These are phyloP conservation scores for Solanum rostratum DNA, from an alignment of 257 asterid species.

Conservation along the genomic window DNA sequence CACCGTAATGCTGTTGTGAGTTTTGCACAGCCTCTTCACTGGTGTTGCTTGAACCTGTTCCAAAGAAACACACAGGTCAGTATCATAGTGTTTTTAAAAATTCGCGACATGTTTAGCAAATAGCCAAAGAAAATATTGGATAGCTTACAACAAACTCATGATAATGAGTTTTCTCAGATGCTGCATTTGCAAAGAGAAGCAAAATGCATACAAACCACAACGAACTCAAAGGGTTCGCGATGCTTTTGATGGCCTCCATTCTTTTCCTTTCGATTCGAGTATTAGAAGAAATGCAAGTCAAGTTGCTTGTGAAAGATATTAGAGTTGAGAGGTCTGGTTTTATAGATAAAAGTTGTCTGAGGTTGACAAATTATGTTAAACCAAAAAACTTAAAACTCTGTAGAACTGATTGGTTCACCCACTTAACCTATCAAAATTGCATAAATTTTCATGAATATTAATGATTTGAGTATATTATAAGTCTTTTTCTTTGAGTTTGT, in stretches of 20 bases:
- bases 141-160: slow-evolving; percentile 58
- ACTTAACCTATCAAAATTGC: slow-evolving; percentile 23
- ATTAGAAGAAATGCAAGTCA: neutral
- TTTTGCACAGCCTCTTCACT: slow-evolving; percentile 47
- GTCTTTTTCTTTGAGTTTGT: slow-evolving; percentile 4
- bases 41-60: slow-evolving; percentile 59
- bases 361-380: slow-evolving; percentile 35
- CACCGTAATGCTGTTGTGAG: slow-evolving; percentile 49
- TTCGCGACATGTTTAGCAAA: neutral
- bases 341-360: slow-evolving; percentile 32
- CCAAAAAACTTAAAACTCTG: slow-evolving; percentile 24
- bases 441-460: neutral
- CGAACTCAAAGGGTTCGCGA: slow-evolving; percentile 1
- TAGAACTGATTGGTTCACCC: slow-evolving; percentile 53
- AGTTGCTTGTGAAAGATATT: slow-evolving; percentile 18
- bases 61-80: neutral
- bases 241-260: slow-evolving; percentile 10
- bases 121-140: neutral
- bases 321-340: slow-evolving; percentile 8
- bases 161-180: slow-evolving; percentile 38
- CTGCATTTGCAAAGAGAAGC: slow-evolving; percentile 26
- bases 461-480: slow-evolving; percentile 21
- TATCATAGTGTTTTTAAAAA: neutral
- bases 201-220: slow-evolving; percentile 16
- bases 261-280: neutral